Base-by-base conservation (phyloP, 768 basidiomycete genomes). In the Naematelia aurantialba region DNA sequence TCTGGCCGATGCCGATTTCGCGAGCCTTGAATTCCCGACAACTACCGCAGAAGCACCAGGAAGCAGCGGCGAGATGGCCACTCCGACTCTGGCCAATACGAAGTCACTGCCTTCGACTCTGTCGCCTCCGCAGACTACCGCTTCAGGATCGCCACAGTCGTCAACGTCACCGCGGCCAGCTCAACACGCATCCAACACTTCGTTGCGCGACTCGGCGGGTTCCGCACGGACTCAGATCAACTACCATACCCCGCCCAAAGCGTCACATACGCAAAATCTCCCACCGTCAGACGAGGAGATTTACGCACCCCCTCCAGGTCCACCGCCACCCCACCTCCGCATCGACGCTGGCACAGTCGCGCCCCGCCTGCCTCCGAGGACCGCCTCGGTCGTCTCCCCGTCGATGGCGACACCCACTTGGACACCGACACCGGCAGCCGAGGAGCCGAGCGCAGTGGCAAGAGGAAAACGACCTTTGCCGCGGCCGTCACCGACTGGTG, bases 241-340 rank as follows among this genome's bases (percentile, higher is more conserved):
- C 34, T 52, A 26, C 21, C 42, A 30, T 26, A 46, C 42, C 45
- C 21, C n/a, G 3, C 24, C 52, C 5, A 55, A 39, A 14, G 50
- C 56, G 26, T 22, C n/a, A 19, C 55, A 27, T 13, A 45, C 22
- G 19, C 17, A 17, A n/a, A 19, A 8, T 10, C 34, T 45, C 22
- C 26, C 13, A 17, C 56, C 25, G 10, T 55, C 2, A 47, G 51
- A 39, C 56, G 19, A 27, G 42, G 34, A 50, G 11, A 19, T 47
- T 10, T 64, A 63, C 42, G 59, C 60, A 11, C 65, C 67, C 10
- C 65, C 67, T 5, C 49, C 56, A 2, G 70, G 63, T 30, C 65
- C 65, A 30, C 70, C 67, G 19, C 67, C 67, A 10, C 22, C 51
- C 19, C 66, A 63, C 58, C 53, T 56, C 1, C 51, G 55, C 13